Conservation (phyloP, 1,139 yeast genomes). For the Suhomyces choctaworum region DNA sequence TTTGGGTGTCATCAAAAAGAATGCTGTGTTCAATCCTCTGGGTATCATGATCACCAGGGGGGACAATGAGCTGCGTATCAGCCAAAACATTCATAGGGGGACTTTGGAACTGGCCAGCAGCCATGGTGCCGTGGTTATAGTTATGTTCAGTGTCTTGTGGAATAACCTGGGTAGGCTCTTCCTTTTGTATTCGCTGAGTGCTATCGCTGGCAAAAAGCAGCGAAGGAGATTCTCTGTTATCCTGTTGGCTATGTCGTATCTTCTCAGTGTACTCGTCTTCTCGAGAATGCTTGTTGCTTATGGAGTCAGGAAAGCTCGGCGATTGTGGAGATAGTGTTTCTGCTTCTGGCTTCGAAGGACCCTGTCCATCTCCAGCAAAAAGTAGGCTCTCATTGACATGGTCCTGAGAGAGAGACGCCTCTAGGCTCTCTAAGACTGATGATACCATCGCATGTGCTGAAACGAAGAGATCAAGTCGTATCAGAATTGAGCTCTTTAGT, state of each 20-base stretch:
- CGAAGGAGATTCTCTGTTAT: conserved; percentile 3
- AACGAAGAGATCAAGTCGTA: too few species aligned
- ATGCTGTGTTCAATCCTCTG: conserved; percentile 2
- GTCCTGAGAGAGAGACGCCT: conserved; percentile 5
- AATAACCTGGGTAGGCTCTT: not conserved
- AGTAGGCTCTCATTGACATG: conserved; percentile 10
- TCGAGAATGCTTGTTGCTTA: not conserved
- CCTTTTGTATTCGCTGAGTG: not conserved
- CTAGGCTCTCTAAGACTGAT: conserved; percentile 1
- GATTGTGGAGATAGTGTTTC: too few species aligned
- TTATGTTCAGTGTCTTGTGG: too few species aligned
- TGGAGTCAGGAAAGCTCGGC: too few species aligned
- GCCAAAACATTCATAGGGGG: too few species aligned
- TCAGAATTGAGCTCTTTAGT: too few species aligned
- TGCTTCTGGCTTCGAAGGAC: conserved; percentile 1
- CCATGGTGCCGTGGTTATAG: too few species aligned
- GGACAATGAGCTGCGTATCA: not conserved
- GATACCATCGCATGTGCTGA: conserved; percentile 3
- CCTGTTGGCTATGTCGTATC: conserved; percentile 6
- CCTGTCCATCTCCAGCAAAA: conserved; percentile 9
- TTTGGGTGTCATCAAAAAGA: not conserved
- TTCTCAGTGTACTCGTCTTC: conserved; percentile 1
- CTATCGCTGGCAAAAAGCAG: conserved; percentile 3
- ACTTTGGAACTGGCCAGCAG: too few species aligned
- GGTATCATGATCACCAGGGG: conserved; percentile 1